A percentile compares a stretch with the other conserved stretches of the same genome.
These are phyloP conservation scores for Cryphonectria naterciae DNA, from an alignment of 2,329 filamentous ascomycete species.

Conservation along the genomic window DNA sequence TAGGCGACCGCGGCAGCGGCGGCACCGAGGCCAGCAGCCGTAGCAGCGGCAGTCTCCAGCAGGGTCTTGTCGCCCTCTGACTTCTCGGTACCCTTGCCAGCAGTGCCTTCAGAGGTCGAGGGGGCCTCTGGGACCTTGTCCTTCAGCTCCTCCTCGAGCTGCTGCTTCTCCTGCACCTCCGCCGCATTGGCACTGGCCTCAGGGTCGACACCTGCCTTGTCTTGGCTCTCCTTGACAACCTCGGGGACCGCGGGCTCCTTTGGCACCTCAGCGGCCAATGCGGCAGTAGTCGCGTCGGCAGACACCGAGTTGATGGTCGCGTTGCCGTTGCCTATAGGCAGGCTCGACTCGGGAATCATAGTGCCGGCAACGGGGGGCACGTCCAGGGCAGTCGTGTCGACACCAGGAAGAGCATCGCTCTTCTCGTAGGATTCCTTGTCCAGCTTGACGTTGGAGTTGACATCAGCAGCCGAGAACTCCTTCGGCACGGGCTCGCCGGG, in stretches of 20 bases:
- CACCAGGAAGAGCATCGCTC: constrained; percentile 65
- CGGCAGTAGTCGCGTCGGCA: constrained; percentile 67
- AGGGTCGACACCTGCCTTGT: constrained; percentile 64
- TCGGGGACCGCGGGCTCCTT: constrained; percentile 61
- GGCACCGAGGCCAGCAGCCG: constrained; percentile 41
- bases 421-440: constrained; percentile 89
- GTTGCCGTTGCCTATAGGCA: constrained; percentile 62
- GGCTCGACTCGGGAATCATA: constrained; percentile 81
- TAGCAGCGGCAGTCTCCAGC: constrained; percentile 44
- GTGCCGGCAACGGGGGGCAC: constrained; percentile 62
- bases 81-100: constrained; percentile 57
- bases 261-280: constrained; percentile 69
- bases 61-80: constrained; percentile 49
- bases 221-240: constrained; percentile 73
- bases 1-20: constrained; percentile 32
- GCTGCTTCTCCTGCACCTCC: constrained; percentile 72
- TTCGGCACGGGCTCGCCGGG: constrained; percentile 83
- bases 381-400: constrained; percentile 43
- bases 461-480: constrained; percentile 67
- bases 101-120: constrained; percentile 60
- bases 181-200: constrained; percentile 69
- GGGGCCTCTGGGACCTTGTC: constrained; percentile 66
- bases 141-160: constrained; percentile 72
- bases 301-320: constrained; percentile 57
- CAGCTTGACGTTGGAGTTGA: constrained; percentile 72